A percentile compares a stretch with the other conserved stretches of the same genome.
These are phyloP conservation scores for Lanmaoa rubissima DNA, from an alignment of 768 basidiomycete genomes.

Conservation along the genomic window DNA sequence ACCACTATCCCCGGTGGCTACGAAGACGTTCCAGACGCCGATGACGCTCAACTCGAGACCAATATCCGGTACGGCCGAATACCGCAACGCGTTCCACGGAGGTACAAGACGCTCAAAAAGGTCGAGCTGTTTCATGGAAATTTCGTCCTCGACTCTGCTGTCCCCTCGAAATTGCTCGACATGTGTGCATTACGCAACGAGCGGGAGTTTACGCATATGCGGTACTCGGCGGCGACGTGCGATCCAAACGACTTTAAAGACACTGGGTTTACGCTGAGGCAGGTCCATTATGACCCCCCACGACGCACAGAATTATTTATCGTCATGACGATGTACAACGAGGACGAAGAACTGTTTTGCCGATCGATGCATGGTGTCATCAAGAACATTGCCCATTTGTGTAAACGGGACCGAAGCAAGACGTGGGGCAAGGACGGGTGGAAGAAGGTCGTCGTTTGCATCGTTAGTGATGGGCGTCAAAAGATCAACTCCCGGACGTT, in stretches of 20 bases:
- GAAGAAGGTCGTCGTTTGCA: constrained; percentile 96
- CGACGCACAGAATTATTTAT: constrained; percentile 93
- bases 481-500: constrained; percentile 85
- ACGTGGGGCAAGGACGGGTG: constrained; percentile 98
- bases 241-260: constrained; percentile 92
- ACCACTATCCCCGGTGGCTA: constrained; percentile 48
- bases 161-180: constrained; percentile 87
- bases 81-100: constrained; percentile 83
- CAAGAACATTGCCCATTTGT: constrained; percentile 88
- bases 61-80: constrained; percentile 88
- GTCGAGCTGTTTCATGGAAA: constrained; percentile 94
- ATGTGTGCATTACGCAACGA: constrained; percentile 76
- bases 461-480: constrained; percentile 81
- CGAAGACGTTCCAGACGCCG: constrained; percentile 23
- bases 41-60: constrained; percentile 39
- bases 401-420: constrained; percentile 81
- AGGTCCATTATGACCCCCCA: constrained; percentile 88
- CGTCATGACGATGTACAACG: constrained; percentile 98
- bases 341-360: constrained; percentile 86
- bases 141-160: constrained; percentile 85
- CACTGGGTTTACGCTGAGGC: constrained; percentile 81
- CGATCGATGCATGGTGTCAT: constrained; percentile 96
- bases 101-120: constrained; percentile 93
- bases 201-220: constrained; percentile 93
- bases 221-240: constrained; percentile 93